phyloP scores from a whole-genome alignment of 192 early-diverging fungal genomes.

The Mortierella claussenii region DNA sequence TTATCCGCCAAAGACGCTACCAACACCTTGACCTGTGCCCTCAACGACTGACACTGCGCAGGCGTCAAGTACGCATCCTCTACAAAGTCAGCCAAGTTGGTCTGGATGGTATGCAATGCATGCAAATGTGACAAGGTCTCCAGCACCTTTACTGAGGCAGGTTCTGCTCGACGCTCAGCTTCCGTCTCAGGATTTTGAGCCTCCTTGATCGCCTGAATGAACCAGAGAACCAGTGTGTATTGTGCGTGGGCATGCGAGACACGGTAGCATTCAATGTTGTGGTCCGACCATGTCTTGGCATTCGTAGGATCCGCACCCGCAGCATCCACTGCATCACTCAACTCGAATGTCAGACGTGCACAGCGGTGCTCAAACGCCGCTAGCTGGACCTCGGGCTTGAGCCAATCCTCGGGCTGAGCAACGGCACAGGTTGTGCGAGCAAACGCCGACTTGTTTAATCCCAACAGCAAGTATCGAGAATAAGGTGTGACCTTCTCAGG shows the following conservation, averaged over 20 bases:
- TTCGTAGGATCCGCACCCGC: conserved; percentile 22
- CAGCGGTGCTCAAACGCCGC: conserved; percentile 67
- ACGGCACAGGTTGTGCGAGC: conserved; percentile 29
- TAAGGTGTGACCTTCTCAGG: conserved; percentile 43
- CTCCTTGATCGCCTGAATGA: conserved; percentile 45
- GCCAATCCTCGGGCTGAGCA: conserved; percentile 46
- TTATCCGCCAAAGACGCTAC: conserved; percentile 69
- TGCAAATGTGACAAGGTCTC: conserved; percentile 47
- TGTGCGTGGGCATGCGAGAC: conserved; percentile 64
- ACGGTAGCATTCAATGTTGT: conserved; percentile 62
- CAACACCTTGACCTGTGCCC: conserved; percentile 44
- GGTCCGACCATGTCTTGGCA: conserved; percentile 37
- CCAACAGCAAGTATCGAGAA: conserved; percentile 37
- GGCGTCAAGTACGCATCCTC: conserved; percentile 48
- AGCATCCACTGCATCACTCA: conserved; percentile 52
- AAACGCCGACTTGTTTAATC: conserved; percentile 9
- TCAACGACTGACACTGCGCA: conserved; percentile 31
- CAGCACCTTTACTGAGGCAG: conserved; percentile 20
- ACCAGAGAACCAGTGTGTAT: conserved; percentile 62
- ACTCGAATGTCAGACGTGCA: conserved; percentile 54
- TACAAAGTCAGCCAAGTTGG: conserved; percentile 48
- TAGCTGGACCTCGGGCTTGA: conserved; percentile 65
- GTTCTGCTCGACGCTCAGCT: conserved; percentile 17
- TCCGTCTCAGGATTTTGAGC: conserved; percentile 33
- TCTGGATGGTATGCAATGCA: conserved; percentile 51